Percentiles rank a stretch among this genome's conserved stretches.
These are phyloP conservation scores for Coniella vitis DNA, from an alignment of 2,329 filamentous ascomycete species.

Conservation along the genomic window DNA sequence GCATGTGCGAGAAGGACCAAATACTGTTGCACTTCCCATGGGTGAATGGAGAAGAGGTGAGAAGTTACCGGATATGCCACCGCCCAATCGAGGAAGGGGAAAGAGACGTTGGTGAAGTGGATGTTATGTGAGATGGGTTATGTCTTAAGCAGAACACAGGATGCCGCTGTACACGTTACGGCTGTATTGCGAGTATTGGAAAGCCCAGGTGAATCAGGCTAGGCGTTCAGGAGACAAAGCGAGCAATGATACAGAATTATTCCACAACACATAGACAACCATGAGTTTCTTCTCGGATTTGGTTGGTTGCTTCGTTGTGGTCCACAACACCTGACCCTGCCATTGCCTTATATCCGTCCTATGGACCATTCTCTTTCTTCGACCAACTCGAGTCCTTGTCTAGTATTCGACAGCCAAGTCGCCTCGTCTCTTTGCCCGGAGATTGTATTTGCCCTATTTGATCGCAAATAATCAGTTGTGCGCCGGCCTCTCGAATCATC, in stretches of 20 bases:
- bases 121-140: constrained; percentile 22
- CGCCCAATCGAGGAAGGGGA: constrained; percentile 38
- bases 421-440: constrained; percentile 82
- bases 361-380: constrained; percentile 2
- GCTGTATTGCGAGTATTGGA: constrained; percentile 4
- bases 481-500: background rate
- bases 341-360: background rate
- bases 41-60: constrained; percentile 66
- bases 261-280: background rate
- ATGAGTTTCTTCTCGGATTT: background rate
- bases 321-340: background rate
- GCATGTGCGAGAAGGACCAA: constrained; percentile 31
- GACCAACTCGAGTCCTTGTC: constrained; percentile 13
- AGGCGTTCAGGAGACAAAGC: background rate
- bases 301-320: background rate
- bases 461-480: constrained; percentile 2
- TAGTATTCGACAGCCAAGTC: constrained; percentile 79
- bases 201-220: background rate
- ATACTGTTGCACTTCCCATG: constrained; percentile 25
- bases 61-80: constrained; percentile 46
- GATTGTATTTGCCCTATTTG: constrained; percentile 73
- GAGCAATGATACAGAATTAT: background rate
- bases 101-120: constrained; percentile 28
- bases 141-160: background rate
- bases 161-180: background rate